phyloP scores from a whole-genome alignment of 116 monocot genomes.

The Iris pallida region DNA sequence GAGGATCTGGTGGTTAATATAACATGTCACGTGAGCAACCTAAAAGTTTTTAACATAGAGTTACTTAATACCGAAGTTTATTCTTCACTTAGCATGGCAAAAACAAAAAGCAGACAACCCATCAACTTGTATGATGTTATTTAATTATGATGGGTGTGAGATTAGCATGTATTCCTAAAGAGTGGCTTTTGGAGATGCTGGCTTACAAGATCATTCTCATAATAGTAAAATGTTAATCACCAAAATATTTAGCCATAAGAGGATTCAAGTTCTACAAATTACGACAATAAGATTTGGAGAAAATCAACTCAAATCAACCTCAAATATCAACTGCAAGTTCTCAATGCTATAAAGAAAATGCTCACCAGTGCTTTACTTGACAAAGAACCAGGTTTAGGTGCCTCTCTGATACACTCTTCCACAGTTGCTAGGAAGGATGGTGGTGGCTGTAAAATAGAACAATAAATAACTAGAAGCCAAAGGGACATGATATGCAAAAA shows the following conservation, averaged over 20 bases:
- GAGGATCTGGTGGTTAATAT: too few relatives aligned
- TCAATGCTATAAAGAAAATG: background rate
- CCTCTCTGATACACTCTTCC: conserved; percentile 97
- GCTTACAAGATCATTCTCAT: too few relatives aligned
- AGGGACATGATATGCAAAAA: background rate
- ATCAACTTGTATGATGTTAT: too few relatives aligned
- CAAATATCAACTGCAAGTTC: too few relatives aligned
- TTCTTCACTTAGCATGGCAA: conserved; percentile 2
- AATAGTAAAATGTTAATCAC: background rate
- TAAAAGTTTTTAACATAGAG: background rate
- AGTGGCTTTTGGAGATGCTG: too few relatives aligned
- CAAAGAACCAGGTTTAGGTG: conserved; percentile 47
- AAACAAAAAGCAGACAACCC: conserved; percentile 1
- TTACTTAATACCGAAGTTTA: background rate
- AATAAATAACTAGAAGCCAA: background rate
- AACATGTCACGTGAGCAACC: too few relatives aligned
- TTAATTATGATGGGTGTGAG: too few relatives aligned
- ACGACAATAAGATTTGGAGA: background rate
- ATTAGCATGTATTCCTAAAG: too few relatives aligned
- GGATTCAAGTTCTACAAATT: too few relatives aligned
- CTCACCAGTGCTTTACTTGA: conserved; percentile 57
- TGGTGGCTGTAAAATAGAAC: conserved; percentile 61
- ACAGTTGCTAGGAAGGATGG: conserved; percentile 85
- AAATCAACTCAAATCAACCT: background rate
- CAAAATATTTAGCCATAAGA: background rate